These are phyloP conservation scores for Friedmanniomyces simplex DNA, from an alignment of 495 filamentous ascomycete genomes.

Conservation along the genomic window DNA sequence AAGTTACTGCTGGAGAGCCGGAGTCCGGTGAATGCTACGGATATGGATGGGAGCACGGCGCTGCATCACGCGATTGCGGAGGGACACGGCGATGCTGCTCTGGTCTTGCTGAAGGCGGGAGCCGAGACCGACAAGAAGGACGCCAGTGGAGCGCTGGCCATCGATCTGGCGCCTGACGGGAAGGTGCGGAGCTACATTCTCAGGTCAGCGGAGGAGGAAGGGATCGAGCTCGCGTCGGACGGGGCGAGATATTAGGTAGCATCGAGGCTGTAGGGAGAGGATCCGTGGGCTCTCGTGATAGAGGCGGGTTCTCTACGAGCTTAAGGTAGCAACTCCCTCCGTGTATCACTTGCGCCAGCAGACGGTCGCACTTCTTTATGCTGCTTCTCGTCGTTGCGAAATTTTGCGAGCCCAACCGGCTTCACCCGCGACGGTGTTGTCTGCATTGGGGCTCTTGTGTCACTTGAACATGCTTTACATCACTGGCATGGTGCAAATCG, in stretches of 20 bases:
- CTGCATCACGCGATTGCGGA: slow-evolving; percentile 89
- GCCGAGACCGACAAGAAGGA: slow-evolving; percentile 76
- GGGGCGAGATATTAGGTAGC: background rate
- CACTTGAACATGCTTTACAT: too few relatives aligned
- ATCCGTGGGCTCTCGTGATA: too few relatives aligned
- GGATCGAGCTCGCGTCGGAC: slow-evolving; percentile 48
- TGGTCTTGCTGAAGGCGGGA: slow-evolving; percentile 70
- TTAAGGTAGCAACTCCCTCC: too few relatives aligned
- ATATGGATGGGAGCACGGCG: slow-evolving; percentile 71
- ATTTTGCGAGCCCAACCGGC: too few relatives aligned
- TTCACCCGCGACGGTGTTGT: too few relatives aligned
- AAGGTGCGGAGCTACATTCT: slow-evolving; percentile 64
- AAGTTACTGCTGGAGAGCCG: slow-evolving; percentile 66
- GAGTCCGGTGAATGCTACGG: slow-evolving; percentile 80
- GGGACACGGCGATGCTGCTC: slow-evolving; percentile 82
- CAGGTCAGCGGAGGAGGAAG: slow-evolving; percentile 71
- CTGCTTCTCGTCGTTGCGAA: too few relatives aligned
- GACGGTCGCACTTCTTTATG: too few relatives aligned
- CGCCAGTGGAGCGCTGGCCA: slow-evolving; percentile 55
- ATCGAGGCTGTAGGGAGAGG: background rate
- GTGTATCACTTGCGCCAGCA: too few relatives aligned
- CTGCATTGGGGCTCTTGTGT: too few relatives aligned
- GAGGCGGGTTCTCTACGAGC: too few relatives aligned
- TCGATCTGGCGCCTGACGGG: slow-evolving; percentile 75
- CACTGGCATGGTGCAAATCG: too few relatives aligned